Percentiles rank a stretch among this genome's conserved stretches.
Evolutionary conservation across 192 early-diverging fungal species (phyloP).

Genomic region (Linderina pennispora): DNA sequence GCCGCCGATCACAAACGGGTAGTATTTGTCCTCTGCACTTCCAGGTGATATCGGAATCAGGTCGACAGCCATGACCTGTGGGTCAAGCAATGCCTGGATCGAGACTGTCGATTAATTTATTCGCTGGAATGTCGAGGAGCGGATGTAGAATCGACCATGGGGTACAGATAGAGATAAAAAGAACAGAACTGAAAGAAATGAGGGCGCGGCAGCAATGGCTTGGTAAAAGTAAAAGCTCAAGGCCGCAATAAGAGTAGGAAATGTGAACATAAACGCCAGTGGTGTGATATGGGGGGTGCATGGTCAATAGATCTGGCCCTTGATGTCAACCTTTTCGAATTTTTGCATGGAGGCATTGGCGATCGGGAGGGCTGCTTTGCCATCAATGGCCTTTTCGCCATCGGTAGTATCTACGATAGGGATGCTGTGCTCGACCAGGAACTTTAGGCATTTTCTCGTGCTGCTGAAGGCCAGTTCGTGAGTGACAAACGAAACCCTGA

Average conservation of each 20-base stretch:
- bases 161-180: not conserved
- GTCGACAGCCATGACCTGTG: no score
- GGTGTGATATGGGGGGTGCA: no score
- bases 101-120: no score
- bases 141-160: no score
- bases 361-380: conserved; percentile 49
- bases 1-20: conserved; percentile 19
- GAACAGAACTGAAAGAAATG: not conserved
- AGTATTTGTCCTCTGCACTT: no score
- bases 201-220: no score
- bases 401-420: conserved; percentile 13
- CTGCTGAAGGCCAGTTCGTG: conserved; percentile 63
- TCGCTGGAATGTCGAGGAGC: no score
- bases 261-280: no score
- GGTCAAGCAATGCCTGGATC: no score
- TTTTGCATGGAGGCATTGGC: conserved; percentile 53
- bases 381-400: conserved; percentile 32
- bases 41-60: not conserved
- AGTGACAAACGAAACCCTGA: conserved; percentile 46
- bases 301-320: conserved; percentile 59
- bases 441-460: conserved; percentile 42
- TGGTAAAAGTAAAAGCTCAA: no score
- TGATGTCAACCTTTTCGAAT: conserved; percentile 69
- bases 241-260: no score
- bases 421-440: conserved; percentile 44